A percentile compares a stretch with the other conserved stretches of the same genome.
Conservation (phyloP, 345 rosid species). For the Brassica nigra region DNA sequence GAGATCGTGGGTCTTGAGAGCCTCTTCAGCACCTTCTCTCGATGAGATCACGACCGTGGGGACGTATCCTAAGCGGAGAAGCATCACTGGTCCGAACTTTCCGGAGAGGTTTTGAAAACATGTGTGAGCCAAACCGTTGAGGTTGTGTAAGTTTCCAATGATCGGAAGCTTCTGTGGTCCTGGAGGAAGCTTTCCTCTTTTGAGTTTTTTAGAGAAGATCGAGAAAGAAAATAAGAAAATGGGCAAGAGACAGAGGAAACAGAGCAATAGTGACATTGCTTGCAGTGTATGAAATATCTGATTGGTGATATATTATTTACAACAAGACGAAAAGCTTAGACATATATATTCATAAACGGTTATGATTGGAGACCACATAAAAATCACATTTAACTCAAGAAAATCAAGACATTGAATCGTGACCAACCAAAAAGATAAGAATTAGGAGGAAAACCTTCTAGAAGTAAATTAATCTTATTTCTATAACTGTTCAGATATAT, state of each 20-base stretch:
- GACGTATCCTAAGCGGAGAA: background rate
- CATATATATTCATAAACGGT: background rate
- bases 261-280: conserved; percentile 27
- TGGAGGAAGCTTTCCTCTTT: background rate
- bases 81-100: background rate
- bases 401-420: background rate
- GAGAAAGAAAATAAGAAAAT: background rate
- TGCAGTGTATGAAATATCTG: background rate
- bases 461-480: background rate
- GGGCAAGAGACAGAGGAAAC: conserved; percentile 6
- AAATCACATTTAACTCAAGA: background rate
- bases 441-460: background rate
- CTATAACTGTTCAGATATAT: background rate
- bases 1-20: background rate
- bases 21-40: background rate
- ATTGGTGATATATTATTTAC: background rate
- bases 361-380: background rate
- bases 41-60: background rate
- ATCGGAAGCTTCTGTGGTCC: background rate
- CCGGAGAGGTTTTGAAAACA: background rate
- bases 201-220: background rate
- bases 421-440: conserved; percentile 5
- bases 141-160: background rate
- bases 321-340: background rate
- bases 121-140: background rate